A percentile compares a stretch with the other conserved stretches of the same genome.
These are phyloP conservation scores for Podaxis pistillaris DNA, from an alignment of 768 basidiomycete species.

Conservation along the genomic window DNA sequence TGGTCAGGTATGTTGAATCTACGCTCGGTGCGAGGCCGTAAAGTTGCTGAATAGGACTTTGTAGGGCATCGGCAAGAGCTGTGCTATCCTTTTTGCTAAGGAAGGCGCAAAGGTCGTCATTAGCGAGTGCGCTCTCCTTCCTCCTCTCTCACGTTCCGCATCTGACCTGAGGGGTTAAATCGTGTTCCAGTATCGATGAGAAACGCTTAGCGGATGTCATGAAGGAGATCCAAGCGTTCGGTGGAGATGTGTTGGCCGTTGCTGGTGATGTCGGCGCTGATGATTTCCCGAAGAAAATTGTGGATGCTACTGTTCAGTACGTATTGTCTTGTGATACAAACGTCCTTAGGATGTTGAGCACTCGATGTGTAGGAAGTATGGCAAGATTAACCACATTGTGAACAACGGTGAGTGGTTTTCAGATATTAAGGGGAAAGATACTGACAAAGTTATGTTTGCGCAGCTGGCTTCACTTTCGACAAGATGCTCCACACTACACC, in stretches of 20 bases:
- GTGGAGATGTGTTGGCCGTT: conserved; percentile 74
- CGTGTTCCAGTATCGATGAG: conserved; percentile 59
- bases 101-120: conserved; percentile 88
- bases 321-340: conserved; percentile 23
- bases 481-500: conserved; percentile 87
- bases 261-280: conserved; percentile 81
- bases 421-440: not conserved
- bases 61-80: conserved; percentile 77
- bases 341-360: not conserved
- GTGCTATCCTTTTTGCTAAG: conserved; percentile 75
- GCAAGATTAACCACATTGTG: conserved; percentile 84
- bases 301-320: conserved; percentile 74
- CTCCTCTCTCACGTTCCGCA: not conserved
- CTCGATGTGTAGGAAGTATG: conserved; percentile 54
- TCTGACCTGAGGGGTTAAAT: too few relatives aligned
- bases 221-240: conserved; percentile 68
- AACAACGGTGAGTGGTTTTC: conserved; percentile 62
- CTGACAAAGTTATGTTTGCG: not conserved
- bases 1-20: conserved; percentile 54
- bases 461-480: conserved; percentile 78
- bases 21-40: not conserved
- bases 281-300: conserved; percentile 77
- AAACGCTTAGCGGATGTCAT: conserved; percentile 64
- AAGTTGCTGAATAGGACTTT: conserved; percentile 7
- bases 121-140: conserved; percentile 56